Evolutionary conservation across 2,329 filamentous ascomycete species (phyloP), one percentile per base, ranked within the genome.

Genomic region (Ceratocystis albifundus): DNA sequence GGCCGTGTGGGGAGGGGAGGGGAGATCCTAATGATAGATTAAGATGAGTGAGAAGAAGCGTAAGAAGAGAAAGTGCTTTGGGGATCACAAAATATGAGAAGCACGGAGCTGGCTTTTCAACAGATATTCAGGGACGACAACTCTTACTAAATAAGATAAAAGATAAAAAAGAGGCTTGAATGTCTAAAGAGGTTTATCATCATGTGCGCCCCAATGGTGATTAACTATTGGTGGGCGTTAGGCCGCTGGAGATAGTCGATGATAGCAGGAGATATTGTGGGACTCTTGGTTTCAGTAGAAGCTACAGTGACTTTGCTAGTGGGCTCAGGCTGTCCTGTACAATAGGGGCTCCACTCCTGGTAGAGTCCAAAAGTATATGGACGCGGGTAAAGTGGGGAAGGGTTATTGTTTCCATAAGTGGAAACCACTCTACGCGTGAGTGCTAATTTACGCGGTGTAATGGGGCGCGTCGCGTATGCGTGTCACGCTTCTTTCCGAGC

Each of bases 241-340:
- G 55, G 46, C 66, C 62, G 66, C 28, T 67, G 66, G 66, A 67
- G 55, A 67, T 67, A 67, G 66, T 48, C 66, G 66, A 67, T 65
- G 10, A 67, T 67, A 67, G 66, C 32, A 67, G 66, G 66, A 67
- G 32, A 62, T 67, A 65, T n/a, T 25, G 4, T 7, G 4, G 22
- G 22, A 12, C 20, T 53, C 48, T 6, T 36, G 8, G 32, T 36
- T 10, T 36, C 8, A 3, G 8, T 36, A 10, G 36, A 15, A 15
- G 36, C 36, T 12, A 41, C 36, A 15, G 36, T 41, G 36, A 41
- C 10, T 1, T 50, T 50, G 46, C 46, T 50, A 50, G 46, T n/a
- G 3, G 46, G n/a, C 36, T 41, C 12, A 12, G 8, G 45, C 2
- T 15, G 17, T 48, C n/a, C 1, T 17, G 46, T n/a, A 48, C 20